Conservation (phyloP, 345 rosid genomes). For the Salix koriyanagi region DNA sequence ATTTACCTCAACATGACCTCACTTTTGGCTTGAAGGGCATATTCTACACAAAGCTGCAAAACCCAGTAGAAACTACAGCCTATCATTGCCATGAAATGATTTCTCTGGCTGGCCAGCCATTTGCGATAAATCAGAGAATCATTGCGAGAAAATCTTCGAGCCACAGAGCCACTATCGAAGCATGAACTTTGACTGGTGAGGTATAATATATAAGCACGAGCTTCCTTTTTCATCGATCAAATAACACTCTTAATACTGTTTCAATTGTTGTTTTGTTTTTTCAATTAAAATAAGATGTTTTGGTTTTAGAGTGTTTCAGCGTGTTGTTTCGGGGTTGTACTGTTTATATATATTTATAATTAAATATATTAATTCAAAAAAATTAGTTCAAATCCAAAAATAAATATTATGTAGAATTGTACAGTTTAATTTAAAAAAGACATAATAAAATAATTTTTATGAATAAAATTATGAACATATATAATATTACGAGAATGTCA, state of each 20-base stretch:
- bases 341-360: too few relatives aligned
- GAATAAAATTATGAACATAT: too few relatives aligned
- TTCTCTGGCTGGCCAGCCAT: neutral
- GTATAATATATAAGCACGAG: neutral
- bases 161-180: neutral
- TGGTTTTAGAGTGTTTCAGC: fast-evolving
- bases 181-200: neutral
- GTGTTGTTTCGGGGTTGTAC: fast-evolving
- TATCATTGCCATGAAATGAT: neutral
- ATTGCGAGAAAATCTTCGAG: neutral
- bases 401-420: too few relatives aligned
- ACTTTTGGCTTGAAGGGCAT: neutral
- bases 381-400: too few relatives aligned
- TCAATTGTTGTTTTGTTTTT: fast-evolving
- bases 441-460: too few relatives aligned
- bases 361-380: too few relatives aligned
- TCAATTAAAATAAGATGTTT: fast-evolving
- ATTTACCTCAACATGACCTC: neutral
- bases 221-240: neutral
- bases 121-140: neutral
- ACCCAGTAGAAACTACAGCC: neutral
- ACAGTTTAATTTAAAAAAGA: too few relatives aligned
- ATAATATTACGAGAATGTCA: too few relatives aligned
- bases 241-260: too few relatives aligned
- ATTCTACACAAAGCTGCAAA: neutral